Conservation (phyloP, 495 filamentous ascomycete species). For the Aspergillus kassunensis region DNA sequence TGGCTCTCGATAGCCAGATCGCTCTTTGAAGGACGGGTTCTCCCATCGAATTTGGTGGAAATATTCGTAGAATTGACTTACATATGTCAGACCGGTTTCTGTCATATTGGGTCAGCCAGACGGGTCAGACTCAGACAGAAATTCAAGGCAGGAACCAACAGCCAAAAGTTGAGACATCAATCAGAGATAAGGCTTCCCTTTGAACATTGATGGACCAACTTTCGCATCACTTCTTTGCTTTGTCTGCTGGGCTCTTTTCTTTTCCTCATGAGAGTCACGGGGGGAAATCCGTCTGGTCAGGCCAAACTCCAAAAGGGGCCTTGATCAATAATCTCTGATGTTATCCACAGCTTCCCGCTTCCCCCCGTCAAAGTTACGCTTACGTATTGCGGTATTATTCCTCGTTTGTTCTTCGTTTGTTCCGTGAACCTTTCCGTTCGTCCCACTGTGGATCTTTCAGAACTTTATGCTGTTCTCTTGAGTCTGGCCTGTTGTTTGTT, state of each 20-base stretch:
- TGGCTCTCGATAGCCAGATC: not conserved
- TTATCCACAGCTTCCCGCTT: conserved; percentile 25
- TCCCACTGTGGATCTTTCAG: conserved; percentile 5
- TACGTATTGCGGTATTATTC: conserved; percentile 17
- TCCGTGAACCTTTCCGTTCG: conserved; percentile 18
- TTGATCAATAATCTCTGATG: not conserved
- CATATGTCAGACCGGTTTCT: conserved; percentile 7
- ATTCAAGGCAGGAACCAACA: no score
- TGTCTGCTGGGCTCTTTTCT: conserved; percentile 4
- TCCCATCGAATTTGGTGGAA: no score
- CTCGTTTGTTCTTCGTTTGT: conserved; percentile 32
- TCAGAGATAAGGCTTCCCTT: conserved; percentile 7
- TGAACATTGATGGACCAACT: not conserved
- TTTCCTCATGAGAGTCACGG: conserved; percentile 10
- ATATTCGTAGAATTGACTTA: not conserved
- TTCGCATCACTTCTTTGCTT: not conserved
- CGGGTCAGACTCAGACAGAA: no score
- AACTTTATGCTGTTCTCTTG: conserved; percentile 1
- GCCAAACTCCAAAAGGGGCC: conserved; percentile 17
- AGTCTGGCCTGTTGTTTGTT: no score
- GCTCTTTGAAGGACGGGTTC: no score
- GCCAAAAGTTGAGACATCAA: no score
- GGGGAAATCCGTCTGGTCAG: conserved; percentile 16
- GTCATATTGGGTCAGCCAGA: conserved; percentile 3
- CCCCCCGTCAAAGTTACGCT: conserved; percentile 32